Evolutionary conservation across 1,284 basidiomycete genomes (phyloP), one percentile per base, ranked within the genome.

Genomic region (Ceratobasidium sp.): DNA sequence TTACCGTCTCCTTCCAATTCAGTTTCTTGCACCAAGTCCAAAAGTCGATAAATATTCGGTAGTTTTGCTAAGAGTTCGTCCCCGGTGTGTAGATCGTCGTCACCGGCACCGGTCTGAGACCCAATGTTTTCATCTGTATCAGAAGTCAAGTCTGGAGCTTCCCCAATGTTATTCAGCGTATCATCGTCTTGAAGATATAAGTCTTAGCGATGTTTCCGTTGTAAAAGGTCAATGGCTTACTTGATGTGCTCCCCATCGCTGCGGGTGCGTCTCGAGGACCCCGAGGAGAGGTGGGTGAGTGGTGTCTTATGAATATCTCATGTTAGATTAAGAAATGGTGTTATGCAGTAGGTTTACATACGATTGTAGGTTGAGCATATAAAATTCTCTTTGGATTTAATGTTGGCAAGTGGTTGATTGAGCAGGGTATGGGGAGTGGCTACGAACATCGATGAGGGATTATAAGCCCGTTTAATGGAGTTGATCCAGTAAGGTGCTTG

Each of bases 21-120:
- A 7, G 42, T n/a, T 28, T 81, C 80, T 15, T 73, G 76, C 33
- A 76, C 76, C 5, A 81, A 54, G 17, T 80, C 70, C 12, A 81
- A 46, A 9, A 81, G 78, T 1, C 80, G 78, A 62, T 40, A 81
- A 48, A 80, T 46, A 12, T 74, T 68, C 2, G 44, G 57, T 4
- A 78, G 65, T 26, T 52, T 40, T 17, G 64, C 28, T 2, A 78
- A 40, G 4, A 71, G 59, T 33, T 78, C 79, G 15, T 54, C 40
- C 23, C 15, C 15, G 20, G 17, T 20, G 50, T 1, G 17, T 20
- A 23, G 23, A 23, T 23, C 12, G 52, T 3, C 23, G 20, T 56
- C 44, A 20, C 20, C 20, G 3, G 3, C 12, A 17, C n/a, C n/a
- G 48, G 48, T 50, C n/a, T 20, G 9, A 15, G 48, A 50, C 26